Conservation (phyloP, 2,329 filamentous ascomycete species). For the Cadophora sp. region DNA sequence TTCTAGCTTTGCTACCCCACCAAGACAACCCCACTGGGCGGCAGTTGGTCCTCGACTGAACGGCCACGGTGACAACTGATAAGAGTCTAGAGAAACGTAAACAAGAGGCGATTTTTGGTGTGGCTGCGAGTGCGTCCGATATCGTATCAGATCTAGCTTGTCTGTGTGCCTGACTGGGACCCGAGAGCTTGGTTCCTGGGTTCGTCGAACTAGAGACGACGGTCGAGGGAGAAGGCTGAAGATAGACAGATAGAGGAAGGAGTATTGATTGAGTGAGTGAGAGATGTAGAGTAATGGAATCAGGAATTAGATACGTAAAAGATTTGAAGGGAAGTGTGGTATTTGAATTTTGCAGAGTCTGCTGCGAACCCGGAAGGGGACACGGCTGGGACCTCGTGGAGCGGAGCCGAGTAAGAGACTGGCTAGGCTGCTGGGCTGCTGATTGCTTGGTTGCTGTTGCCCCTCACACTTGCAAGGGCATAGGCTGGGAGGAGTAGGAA, state of each 20-base stretch:
- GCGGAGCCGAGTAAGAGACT: conserved; percentile 1
- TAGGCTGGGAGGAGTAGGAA: not conserved
- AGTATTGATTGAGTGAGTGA: conserved; percentile 22
- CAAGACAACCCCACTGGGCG: conserved; percentile 32
- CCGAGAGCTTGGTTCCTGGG: conserved; percentile 35
- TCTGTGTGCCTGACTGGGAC: conserved; percentile 29
- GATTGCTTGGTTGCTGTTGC: not conserved
- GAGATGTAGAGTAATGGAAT: conserved; percentile 36
- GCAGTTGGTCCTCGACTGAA: conserved; percentile 21
- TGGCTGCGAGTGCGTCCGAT: conserved; percentile 39
- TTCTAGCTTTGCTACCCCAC: conserved; percentile 35
- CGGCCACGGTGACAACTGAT: conserved; percentile 41
- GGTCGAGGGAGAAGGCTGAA: conserved; percentile 34
- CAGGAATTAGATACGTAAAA: conserved; percentile 37
- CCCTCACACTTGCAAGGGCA: not conserved
- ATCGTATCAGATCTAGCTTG: conserved; percentile 36
- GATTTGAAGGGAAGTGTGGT: conserved; percentile 37
- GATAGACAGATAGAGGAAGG: conserved; percentile 29
- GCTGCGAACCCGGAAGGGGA: conserved; percentile 27
- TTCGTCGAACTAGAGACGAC: conserved; percentile 28
- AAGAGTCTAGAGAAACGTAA: conserved; percentile 39
- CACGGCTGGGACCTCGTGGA: conserved; percentile 12
- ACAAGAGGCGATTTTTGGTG: conserved; percentile 16
- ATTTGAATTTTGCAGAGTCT: conserved; percentile 41
- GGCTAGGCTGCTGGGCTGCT: not conserved